Percentiles rank a stretch among this genome's conserved stretches.
phyloP scores from a whole-genome alignment of 2,329 filamentous ascomycete genomes.

The Cladosporium oxysporum region DNA sequence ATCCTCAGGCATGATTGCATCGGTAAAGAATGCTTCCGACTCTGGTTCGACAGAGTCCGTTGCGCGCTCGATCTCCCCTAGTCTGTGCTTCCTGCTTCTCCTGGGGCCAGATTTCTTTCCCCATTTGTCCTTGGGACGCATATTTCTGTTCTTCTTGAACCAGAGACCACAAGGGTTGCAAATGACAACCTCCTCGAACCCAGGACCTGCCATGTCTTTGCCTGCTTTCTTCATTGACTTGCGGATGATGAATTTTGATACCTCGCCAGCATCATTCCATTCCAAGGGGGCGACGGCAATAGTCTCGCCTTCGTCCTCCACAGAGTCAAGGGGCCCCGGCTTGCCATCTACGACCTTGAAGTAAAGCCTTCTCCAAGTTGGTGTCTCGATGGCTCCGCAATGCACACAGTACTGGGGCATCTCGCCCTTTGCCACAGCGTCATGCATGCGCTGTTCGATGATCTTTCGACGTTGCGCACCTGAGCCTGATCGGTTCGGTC shows the following conservation, averaged over 20 bases:
- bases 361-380: constrained; percentile 93
- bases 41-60: constrained; percentile 36
- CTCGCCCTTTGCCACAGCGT: constrained; percentile 71
- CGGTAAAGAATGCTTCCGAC: constrained; percentile 37
- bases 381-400: constrained; percentile 92
- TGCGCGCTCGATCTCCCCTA: constrained; percentile 19
- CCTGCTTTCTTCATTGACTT: constrained; percentile 71
- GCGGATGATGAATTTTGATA: constrained; percentile 70
- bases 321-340: constrained; percentile 70
- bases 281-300: constrained; percentile 72
- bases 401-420: constrained; percentile 89
- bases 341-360: constrained; percentile 71
- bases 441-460: constrained; percentile 57
- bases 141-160: constrained; percentile 83
- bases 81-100: constrained; percentile 33
- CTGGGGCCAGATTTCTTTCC: constrained; percentile 45
- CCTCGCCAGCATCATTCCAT: constrained; percentile 59
- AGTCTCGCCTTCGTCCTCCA: constrained; percentile 70
- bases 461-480: constrained; percentile 67
- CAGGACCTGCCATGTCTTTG: constrained; percentile 31
- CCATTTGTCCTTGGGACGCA: constrained; percentile 84
- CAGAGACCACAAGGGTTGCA: constrained; percentile 97
- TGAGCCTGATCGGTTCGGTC: constrained; percentile 42
- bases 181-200: constrained; percentile 71
- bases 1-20: constrained; percentile 32